Evolutionary conservation across 805 yeast species (phyloP).

Genomic region (Dipodascus albidus): DNA sequence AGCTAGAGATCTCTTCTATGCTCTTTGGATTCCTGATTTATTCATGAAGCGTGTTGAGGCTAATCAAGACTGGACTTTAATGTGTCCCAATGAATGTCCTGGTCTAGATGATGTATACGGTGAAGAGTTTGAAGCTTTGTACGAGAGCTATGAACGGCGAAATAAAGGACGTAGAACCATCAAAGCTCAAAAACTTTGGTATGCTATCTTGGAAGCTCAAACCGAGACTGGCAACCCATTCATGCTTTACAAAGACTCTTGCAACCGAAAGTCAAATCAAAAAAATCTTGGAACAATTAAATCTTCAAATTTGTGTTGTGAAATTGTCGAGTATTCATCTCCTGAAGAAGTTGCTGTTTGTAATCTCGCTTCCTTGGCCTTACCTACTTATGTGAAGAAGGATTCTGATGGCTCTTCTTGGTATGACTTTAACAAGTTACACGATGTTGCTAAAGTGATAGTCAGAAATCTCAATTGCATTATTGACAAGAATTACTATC

Average conservation of each 20-base stretch:
- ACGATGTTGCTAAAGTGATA: slow-evolving; percentile 59
- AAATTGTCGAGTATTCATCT: slow-evolving; percentile 78
- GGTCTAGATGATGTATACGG: slow-evolving; percentile 75
- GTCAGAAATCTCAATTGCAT: slow-evolving; percentile 65
- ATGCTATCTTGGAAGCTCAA: slow-evolving; percentile 74
- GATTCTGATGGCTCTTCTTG: slow-evolving; percentile 30
- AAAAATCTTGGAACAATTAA: slow-evolving; percentile 81
- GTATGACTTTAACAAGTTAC: slow-evolving; percentile 62
- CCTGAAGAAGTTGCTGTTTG: slow-evolving; percentile 88
- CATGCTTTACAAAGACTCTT: slow-evolving; percentile 89
- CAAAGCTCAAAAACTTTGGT: slow-evolving; percentile 82
- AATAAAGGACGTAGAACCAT: slow-evolving; percentile 46
- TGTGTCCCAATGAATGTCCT: slow-evolving; percentile 77
- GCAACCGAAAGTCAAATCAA: slow-evolving; percentile 78
- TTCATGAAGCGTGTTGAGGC: slow-evolving; percentile 78
- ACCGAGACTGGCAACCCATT: slow-evolving; percentile 93
- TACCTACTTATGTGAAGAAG: slow-evolving; percentile 58
- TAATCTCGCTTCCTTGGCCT: slow-evolving; percentile 82
- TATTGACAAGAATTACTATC: slow-evolving; percentile 76
- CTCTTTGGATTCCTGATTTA: slow-evolving; percentile 87
- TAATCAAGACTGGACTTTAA: slow-evolving; percentile 71
- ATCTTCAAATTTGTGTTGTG: slow-evolving; percentile 87
- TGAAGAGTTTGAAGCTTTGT: slow-evolving; percentile 59
- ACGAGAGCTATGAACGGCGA: slow-evolving; percentile 56
- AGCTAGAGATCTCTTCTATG: slow-evolving; percentile 85